Evolutionary conservation across 2,329 filamentous ascomycete species (phyloP).

Genomic region (Arthrobotrys sinensis): DNA sequence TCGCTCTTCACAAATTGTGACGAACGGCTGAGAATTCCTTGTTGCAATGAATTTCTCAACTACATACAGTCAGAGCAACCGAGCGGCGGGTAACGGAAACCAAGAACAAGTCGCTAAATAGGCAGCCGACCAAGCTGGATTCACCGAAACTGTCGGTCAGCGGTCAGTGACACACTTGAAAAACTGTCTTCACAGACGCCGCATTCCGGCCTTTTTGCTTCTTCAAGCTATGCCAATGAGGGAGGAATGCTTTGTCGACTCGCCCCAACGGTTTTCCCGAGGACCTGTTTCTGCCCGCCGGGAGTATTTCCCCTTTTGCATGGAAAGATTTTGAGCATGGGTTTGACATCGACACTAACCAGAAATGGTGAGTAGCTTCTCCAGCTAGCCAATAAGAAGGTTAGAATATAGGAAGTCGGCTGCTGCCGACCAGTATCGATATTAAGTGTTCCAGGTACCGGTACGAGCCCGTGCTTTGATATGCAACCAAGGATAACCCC

Average conservation of each 20-base stretch:
- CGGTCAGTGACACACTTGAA: conserved; percentile 7
- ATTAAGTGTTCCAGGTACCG: conserved; percentile 38
- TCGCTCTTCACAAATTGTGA: not conserved
- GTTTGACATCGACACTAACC: conserved; percentile 56
- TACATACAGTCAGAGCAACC: conserved; percentile 35
- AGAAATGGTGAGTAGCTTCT: conserved; percentile 3
- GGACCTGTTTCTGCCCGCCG: conserved; percentile 52
- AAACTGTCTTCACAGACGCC: conserved; percentile 31
- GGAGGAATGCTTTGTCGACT: conserved; percentile 22
- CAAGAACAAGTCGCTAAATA: conserved; percentile 32
- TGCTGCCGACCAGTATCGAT: conserved; percentile 51
- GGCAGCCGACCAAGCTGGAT: conserved; percentile 30
- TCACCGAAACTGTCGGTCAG: conserved; percentile 5
- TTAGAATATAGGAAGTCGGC: conserved; percentile 20
- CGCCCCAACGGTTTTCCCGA: conserved; percentile 58
- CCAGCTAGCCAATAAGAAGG: conserved; percentile 5
- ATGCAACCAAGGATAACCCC: conserved; percentile 4
- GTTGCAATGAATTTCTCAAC: conserved; percentile 6
- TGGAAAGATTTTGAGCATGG: conserved; percentile 49
- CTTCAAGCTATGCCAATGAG: conserved; percentile 34
- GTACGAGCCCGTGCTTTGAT: conserved; percentile 21
- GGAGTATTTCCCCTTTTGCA: conserved; percentile 58
- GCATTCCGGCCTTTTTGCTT: conserved; percentile 57
- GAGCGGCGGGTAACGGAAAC: conserved; percentile 41
- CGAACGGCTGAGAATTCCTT: conserved; percentile 6